phyloP scores from a whole-genome alignment of 768 basidiomycete genomes.

The Russula virescens region DNA sequence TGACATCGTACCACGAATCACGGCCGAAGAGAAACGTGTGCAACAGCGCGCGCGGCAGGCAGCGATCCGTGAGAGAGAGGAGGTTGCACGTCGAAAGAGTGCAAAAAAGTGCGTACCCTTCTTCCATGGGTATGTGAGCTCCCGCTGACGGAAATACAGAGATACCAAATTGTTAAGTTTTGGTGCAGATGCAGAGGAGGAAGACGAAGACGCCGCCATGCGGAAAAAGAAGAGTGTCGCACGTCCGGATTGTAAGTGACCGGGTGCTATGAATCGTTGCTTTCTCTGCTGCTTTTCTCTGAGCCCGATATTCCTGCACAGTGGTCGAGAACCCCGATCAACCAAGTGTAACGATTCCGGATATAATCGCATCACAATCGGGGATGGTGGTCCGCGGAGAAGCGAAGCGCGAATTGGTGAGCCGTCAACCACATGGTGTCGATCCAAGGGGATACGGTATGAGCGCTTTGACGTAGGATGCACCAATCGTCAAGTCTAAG shows the following conservation, averaged over 20 bases:
- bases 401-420: constrained; percentile 8
- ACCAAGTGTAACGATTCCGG: constrained; percentile 17
- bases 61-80: constrained; percentile 73
- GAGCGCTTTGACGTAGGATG: constrained; percentile 22
- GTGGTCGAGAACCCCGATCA: constrained; percentile 35
- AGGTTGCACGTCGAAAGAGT: constrained; percentile 60
- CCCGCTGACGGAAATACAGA: constrained; percentile 36
- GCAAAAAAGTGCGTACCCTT: constrained; percentile 63
- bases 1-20: constrained; percentile 94
- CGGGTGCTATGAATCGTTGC: neutral
- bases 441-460: neutral
- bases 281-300: neutral
- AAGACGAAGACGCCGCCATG: constrained; percentile 43
- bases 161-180: constrained; percentile 90
- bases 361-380: constrained; percentile 8
- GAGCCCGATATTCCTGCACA: constrained; percentile 14
- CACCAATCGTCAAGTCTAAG: constrained; percentile 35
- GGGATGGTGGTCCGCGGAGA: neutral
- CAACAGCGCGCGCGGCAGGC: constrained; percentile 79
- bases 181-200: constrained; percentile 65
- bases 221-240: constrained; percentile 79
- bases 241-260: constrained; percentile 71
- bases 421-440: neutral
- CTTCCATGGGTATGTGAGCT: neutral
- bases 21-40: constrained; percentile 81